A percentile compares a stretch with the other conserved stretches of the same genome.
These are phyloP conservation scores for Cryphonectria nitschkei DNA, from an alignment of 2,329 filamentous ascomycete species.

Conservation along the genomic window DNA sequence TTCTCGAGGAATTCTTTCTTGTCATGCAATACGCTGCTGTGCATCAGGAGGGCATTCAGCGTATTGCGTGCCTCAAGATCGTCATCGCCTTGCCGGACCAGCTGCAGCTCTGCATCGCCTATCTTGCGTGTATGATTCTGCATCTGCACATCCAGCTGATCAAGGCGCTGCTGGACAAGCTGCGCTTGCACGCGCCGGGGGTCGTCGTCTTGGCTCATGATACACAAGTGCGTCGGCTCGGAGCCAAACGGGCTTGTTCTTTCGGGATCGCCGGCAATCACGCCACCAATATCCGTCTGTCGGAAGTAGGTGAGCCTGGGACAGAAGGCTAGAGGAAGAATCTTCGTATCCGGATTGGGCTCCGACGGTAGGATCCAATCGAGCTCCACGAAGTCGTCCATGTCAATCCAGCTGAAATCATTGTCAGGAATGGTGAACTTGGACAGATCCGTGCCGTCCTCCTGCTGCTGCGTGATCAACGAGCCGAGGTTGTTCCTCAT, in stretches of 20 bases:
- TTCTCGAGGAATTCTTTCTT: conserved; percentile 62
- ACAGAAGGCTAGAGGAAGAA: conserved; percentile 86
- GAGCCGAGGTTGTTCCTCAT: conserved; percentile 60
- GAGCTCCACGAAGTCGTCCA: conserved; percentile 98
- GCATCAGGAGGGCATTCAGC: conserved; percentile 61
- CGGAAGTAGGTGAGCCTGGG: conserved; percentile 98
- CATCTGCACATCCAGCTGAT: conserved; percentile 78
- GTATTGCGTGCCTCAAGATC: conserved; percentile 58
- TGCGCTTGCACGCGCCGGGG: conserved; percentile 86
- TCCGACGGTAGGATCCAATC: conserved; percentile 95
- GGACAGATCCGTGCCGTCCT: conserved; percentile 71
- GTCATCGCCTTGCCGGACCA: conserved; percentile 53
- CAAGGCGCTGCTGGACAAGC: conserved; percentile 79
- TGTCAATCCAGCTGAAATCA: conserved; percentile 96
- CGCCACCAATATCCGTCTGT: conserved; percentile 87
- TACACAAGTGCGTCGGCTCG: conserved; percentile 91
- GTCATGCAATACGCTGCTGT: conserved; percentile 59
- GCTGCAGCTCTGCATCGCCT: conserved; percentile 74
- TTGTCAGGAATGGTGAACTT: conserved; percentile 95
- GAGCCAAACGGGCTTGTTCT: conserved; percentile 89
- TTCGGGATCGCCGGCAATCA: conserved; percentile 78
- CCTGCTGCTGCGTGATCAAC: conserved; percentile 56
- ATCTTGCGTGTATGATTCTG: conserved; percentile 72
- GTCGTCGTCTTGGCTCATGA: conserved; percentile 90
- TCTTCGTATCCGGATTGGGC: conserved; percentile 89